A percentile compares a stretch with the other conserved stretches of the same genome.
phyloP scores from a whole-genome alignment of 2,329 filamentous ascomycete genomes.

The Aspergillus sp. region DNA sequence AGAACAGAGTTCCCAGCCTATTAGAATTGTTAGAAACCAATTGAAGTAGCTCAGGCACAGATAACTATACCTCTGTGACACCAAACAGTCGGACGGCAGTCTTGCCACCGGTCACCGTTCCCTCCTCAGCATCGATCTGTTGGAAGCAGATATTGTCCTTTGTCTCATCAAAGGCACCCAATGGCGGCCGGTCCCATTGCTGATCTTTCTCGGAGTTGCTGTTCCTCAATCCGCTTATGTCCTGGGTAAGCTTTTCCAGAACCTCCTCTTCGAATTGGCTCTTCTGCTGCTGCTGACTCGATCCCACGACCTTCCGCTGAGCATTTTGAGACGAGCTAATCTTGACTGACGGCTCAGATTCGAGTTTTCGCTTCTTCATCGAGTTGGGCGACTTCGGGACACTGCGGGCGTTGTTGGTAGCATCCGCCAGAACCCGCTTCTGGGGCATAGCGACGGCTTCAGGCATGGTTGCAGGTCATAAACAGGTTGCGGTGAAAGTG shows the following conservation, averaged over 20 bases:
- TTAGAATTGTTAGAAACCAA: conserved; percentile 6
- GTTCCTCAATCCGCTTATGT: conserved; percentile 75
- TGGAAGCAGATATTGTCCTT: conserved; percentile 76
- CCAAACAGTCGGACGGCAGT: conserved; percentile 86
- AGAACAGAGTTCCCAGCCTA: conserved; percentile 77
- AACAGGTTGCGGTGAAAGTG: not conserved
- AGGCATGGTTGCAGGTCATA: conserved; percentile 24
- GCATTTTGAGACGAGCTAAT: conserved; percentile 56
- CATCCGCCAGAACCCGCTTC: conserved; percentile 64
- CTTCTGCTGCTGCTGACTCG: conserved; percentile 59
- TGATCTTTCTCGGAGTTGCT: conserved; percentile 90
- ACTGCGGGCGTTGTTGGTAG: conserved; percentile 55
- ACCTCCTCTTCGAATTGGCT: conserved; percentile 91
- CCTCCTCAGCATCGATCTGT: conserved; percentile 91
- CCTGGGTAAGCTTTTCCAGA: conserved; percentile 89
- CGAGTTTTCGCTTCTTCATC: conserved; percentile 77
- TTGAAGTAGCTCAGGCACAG: conserved; percentile 12
- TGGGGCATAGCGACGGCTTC: conserved; percentile 44
- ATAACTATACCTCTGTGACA: conserved; percentile 59
- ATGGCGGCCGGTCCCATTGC: conserved; percentile 64
- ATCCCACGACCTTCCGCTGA: conserved; percentile 48
- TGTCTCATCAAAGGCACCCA: conserved; percentile 53
- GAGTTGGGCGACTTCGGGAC: conserved; percentile 45
- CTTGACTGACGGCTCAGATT: conserved; percentile 42
- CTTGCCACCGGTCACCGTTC: conserved; percentile 65